Base-by-base conservation (phyloP, 2,329 filamentous ascomycete species). In the Falciphora oryzae region DNA sequence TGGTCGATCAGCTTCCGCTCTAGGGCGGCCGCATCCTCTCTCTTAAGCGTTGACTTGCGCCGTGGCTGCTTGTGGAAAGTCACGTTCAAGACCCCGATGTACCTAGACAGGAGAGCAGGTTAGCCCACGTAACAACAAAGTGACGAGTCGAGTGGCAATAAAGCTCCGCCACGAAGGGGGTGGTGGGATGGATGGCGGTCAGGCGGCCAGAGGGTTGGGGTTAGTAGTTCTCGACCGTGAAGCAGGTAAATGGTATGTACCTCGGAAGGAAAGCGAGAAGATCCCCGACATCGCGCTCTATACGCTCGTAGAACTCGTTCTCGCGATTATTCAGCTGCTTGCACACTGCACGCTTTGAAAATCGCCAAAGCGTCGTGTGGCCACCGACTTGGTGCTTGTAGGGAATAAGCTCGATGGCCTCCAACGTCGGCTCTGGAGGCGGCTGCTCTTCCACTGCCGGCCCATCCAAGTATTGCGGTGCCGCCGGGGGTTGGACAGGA, bases 261-360 rank as follows among this genome's bases (percentile, higher is more conserved):
- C 93, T 92, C 68, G 95, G 95, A 68, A 99, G 82, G 74, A 98
- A 99, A 57, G 90, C 87, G 66, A 99, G 80, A 71, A 99, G 83
- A 73, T 97, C 90, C 68, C 93, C 91, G 76, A 99, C 94, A 69
- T 92, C 87, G 72, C 87, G 88, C 79, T 99, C 95, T 71, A 98
- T 92, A 64, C 89, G 95, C 77, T 99, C 95, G 76, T 99, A 99
- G 74, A 99, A 99, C 77, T 97, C 92, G 76, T 99, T 99, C 75
- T 99, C 95, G 72, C 94, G 86, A 75, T 97, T 99, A 76, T 97
- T 99, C 73, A 99, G 85, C 78, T 97, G 93, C 78, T 99, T 99
- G 82, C 95, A 99, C 14, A 99, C 93, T 65, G 95, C 95, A 71
- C 93, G 87, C 69, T 92, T 89, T 25, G 95, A 98, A 74, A 99